Base-by-base conservation (phyloP, 1,284 basidiomycete genomes). In the Cryptococcus deneoformans region DNA sequence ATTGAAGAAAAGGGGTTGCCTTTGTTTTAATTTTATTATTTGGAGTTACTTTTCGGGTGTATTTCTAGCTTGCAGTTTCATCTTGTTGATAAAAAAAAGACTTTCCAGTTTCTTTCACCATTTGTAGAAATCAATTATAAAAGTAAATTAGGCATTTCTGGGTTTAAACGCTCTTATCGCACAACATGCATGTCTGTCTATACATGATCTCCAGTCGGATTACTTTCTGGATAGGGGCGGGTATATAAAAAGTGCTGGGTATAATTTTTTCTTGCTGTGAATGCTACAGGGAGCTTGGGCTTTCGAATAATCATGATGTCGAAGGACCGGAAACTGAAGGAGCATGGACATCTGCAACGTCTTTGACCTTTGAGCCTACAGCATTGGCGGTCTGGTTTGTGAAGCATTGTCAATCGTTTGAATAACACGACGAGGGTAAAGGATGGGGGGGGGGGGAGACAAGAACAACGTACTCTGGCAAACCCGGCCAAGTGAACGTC, bases 401-500 rank as follows among this genome's bases (percentile, higher is more conserved):
- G 29, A 29, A 29, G 29, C 29, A 29, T 29, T 4, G 29, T 29
- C 29, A 29, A 4, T 4, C 29, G 29, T 29, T 29, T 29, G 29
- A 29, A 29, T 37, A 20, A 49, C 37, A 12, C 10, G 39, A 9
- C 24, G 35, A 6, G 16, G 35, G 34, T 16, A 14, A 46, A 9
- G 7, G 12, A 11, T 9, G 34, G 6, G 12, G 42, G 20, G 7
- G 3, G 12, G 20, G 35, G 4, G 29, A 16, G 38, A 46, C 1
- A 47, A 12, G 12, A n/a, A n/a, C n/a, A 2, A 63, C 70, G 36
- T 40, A 73, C 74, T 64, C 66, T 72, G 3, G 66, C 57, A 47
- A 64, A 73, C 38, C 72, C 69, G 2, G 50, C 52, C 42, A 77
- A 55, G 43, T 66, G 70, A 4, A 68, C 65, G 16, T 73, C 72